Evolutionary conservation across 371 early-diverging fungal genomes (phyloP), one percentile per base, ranked within the genome.

Genomic region (Neoconidiobolus thromboides): DNA sequence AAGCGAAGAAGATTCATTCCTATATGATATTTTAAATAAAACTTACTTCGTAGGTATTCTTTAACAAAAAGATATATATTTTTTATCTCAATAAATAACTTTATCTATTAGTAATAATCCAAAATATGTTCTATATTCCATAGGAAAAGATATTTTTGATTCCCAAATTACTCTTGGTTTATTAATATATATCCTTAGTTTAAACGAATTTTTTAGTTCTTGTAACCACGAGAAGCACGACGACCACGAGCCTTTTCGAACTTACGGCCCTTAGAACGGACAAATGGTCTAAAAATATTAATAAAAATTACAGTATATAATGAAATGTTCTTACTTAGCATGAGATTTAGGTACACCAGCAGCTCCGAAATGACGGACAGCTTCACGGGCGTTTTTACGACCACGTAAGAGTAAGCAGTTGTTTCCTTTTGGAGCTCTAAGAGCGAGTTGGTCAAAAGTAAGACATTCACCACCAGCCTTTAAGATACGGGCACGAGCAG

Each of bases 181-280:
- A 26, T 26, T 26, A 26, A 26, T 26, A 26, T 26, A 26, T 26
- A 26, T 26, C 26, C 26, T 26, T 26, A 26, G 26, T 26, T 26
- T 26, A 26, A 26, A 26, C 26, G 26, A 26, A 26, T 26, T 26
- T 52, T 74, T 81, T 83, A 87, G 65, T 74, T 81, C 83, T 89
- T 89, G 87, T 83, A 92, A 70, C 93, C 93, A 71, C 91, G 88
- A 74, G 84, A 83, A 69, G 87, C 83, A 83, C 98, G 87, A 75
- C 94, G 89, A 83, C 96, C 96, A 91, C 98, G 94, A 71, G 96
- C 96, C 62, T 80, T 77, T 78, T 96, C 96, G 78, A 94, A 95
- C 88, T 98, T 98, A 81, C 98, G 88, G 64, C 98, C 98, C 90
- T 96, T 95, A 77, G 89, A 86, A 70, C 90, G 87, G 72, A 95